Evolutionary conservation across 306 rosid genomes (phyloP).

Genomic region (Cicer pinnatifidum): DNA sequence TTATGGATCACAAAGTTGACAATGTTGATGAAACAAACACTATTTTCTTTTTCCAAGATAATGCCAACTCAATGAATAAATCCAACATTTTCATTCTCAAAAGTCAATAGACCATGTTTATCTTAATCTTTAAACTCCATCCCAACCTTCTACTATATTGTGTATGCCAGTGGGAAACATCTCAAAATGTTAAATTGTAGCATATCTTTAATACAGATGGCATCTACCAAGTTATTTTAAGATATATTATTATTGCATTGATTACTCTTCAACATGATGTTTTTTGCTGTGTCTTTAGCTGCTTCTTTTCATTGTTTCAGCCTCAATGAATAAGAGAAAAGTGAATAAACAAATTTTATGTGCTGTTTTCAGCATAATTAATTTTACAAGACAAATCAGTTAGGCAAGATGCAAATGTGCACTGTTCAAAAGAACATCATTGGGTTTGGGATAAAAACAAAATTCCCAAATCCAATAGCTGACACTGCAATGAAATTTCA

Average conservation of each 20-base stretch:
- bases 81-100: neutral
- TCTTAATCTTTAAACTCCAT: slow-evolving; percentile 6
- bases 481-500: neutral
- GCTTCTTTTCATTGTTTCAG: slow-evolving; percentile 1
- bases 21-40: slow-evolving; percentile 4
- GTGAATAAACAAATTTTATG: neutral
- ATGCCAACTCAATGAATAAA: slow-evolving; percentile 13
- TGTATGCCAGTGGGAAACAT: neutral
- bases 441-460: neutral
- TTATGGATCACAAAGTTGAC: neutral
- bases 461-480: neutral
- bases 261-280: slow-evolving; percentile 13
- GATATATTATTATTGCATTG: neutral
- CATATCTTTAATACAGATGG: slow-evolving; percentile 11
- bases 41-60: slow-evolving; percentile 3
- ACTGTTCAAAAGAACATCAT: neutral
- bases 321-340: neutral
- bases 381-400: slow-evolving; percentile 14
- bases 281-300: neutral
- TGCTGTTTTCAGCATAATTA: slow-evolving; percentile 1
- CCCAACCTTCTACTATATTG: neutral
- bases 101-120: neutral
- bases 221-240: slow-evolving; percentile 20
- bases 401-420: neutral
- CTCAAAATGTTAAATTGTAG: neutral